Conservation (phyloP, 768 basidiomycete genomes). For the Boletus insuetus region DNA sequence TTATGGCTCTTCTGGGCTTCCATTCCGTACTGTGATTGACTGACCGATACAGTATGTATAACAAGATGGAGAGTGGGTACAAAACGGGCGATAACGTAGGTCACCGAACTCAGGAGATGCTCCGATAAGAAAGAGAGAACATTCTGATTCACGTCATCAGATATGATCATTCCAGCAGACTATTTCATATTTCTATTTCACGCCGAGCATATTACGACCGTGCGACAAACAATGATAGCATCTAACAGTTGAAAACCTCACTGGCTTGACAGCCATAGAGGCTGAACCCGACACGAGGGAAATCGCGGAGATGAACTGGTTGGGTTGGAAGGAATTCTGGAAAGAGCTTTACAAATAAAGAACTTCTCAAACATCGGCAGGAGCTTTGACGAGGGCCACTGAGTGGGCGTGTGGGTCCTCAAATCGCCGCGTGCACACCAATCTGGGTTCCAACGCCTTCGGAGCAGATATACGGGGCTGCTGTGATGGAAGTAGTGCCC, state of each 20-base stretch:
- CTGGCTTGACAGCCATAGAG: neutral
- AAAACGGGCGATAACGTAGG: neutral
- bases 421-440: neutral
- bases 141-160: neutral
- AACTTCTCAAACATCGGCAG: neutral
- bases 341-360: neutral
- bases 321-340: neutral
- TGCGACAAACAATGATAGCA: too few relatives aligned
- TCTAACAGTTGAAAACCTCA: too few relatives aligned
- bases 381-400: too few relatives aligned
- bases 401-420: neutral
- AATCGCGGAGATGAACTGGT: conserved; percentile 5
- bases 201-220: too few relatives aligned
- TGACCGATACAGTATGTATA: neutral
- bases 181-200: too few relatives aligned
- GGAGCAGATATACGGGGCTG: neutral
- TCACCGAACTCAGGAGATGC: neutral
- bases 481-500: neutral
- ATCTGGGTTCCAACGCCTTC: neutral
- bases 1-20: neutral
- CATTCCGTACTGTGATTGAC: conserved; percentile 7
- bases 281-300: neutral
- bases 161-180: neutral
- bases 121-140: neutral
- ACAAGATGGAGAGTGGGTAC: neutral